A percentile compares a stretch with the other conserved stretches of the same genome.
These are phyloP conservation scores for Emmonsiellopsis sp. DNA, from an alignment of 2,329 filamentous ascomycete species.

Conservation along the genomic window DNA sequence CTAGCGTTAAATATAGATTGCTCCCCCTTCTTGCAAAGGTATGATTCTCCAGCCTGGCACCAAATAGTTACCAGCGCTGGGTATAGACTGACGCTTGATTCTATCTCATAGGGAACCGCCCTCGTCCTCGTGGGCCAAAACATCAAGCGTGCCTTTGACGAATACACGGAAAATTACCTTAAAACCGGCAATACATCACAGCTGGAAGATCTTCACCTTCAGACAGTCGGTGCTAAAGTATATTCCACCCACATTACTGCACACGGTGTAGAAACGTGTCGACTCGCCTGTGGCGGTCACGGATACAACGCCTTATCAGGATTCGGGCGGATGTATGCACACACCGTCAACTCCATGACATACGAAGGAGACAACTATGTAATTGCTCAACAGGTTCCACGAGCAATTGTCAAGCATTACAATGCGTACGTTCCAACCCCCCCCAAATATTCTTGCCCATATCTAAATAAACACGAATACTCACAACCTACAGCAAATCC, in stretches of 20 bases:
- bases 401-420: constrained; percentile 16
- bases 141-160: constrained; percentile 14
- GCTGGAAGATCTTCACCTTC: constrained; percentile 16
- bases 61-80: background rate
- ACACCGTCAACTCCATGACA: constrained; percentile 18
- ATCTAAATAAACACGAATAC: background rate
- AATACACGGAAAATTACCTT: constrained; percentile 12
- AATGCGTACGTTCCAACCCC: constrained; percentile 6
- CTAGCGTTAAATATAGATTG: constrained; percentile 15
- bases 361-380: constrained; percentile 36
- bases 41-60: background rate
- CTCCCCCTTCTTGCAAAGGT: constrained; percentile 15
- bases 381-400: constrained; percentile 29
- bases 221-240: constrained; percentile 16
- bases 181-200: constrained; percentile 13
- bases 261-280: constrained; percentile 14
- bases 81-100: background rate
- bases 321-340: constrained; percentile 21
- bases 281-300: constrained; percentile 27
- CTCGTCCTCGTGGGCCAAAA: constrained; percentile 14
- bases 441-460: background rate
- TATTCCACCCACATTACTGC: constrained; percentile 15
- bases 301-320: constrained; percentile 28
- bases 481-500: constrained; percentile 8
- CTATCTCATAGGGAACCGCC: constrained; percentile 7